Percentiles rank a stretch among this genome's conserved stretches.
phyloP scores from a whole-genome alignment of 2,329 filamentous ascomycete genomes.

The Cordyceps militaris region DNA sequence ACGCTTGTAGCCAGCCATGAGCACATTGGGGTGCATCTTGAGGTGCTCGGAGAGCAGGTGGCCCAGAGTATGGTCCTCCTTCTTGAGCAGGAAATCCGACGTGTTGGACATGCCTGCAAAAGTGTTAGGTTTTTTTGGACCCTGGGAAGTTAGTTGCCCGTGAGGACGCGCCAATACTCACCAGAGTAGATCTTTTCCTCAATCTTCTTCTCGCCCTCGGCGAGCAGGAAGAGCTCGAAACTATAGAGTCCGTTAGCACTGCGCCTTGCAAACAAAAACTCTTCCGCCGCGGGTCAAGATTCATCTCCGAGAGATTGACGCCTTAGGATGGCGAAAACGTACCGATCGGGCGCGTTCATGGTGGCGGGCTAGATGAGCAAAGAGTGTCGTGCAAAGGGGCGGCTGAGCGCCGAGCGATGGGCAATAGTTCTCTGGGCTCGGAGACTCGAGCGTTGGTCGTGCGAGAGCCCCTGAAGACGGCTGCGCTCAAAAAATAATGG shows the following conservation, averaged over 20 bases:
- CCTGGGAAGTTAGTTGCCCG: not conserved
- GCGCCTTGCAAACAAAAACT: no score
- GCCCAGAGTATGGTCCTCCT: constrained; percentile 93
- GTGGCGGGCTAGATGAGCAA: not conserved
- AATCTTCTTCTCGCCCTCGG: constrained; percentile 87
- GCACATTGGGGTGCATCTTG: constrained; percentile 73
- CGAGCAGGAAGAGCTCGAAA: constrained; percentile 88
- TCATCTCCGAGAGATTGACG: no score
- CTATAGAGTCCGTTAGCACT: constrained; percentile 40
- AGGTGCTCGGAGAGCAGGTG: constrained; percentile 85
- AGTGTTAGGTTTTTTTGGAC: not conserved
- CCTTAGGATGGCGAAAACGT: no score
- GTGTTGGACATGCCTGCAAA: constrained; percentile 72
- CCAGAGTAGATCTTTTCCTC: constrained; percentile 83
- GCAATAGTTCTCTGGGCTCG: not conserved
- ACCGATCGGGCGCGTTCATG: constrained; percentile 54
- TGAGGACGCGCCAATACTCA: constrained; percentile 38
- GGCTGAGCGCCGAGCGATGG: not conserved
- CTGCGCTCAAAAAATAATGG: not conserved
- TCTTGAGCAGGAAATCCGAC: constrained; percentile 91
- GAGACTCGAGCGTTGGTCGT: not conserved
- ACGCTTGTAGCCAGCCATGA: constrained; percentile 91
- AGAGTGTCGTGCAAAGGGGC: not conserved
- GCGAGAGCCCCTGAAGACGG: accelerated
- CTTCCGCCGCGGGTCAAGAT: no score